Conservation (phyloP, 176 grass and related monocot genomes). For the Bothriochloa decipiens region DNA sequence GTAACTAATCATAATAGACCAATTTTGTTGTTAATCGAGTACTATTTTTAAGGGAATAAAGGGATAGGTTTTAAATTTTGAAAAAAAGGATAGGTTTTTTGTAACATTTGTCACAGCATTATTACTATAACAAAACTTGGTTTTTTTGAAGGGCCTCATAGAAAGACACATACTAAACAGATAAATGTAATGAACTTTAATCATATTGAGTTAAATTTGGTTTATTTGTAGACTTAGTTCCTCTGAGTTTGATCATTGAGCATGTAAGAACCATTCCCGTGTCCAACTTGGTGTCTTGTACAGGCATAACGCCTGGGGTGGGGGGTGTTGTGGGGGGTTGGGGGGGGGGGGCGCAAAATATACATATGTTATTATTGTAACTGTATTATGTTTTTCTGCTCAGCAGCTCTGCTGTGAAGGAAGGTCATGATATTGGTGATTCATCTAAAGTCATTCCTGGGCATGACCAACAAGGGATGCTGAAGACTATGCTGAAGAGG, state of each 20-base stretch:
- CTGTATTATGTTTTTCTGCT: conserved; percentile 33
- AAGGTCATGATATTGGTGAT: conserved; percentile 39
- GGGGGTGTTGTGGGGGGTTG: too few species aligned
- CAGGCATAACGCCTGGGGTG: too few species aligned
- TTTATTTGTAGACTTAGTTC: not conserved
- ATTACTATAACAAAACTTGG: conserved; percentile 2
- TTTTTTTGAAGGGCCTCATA: not conserved
- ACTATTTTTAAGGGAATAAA: not conserved
- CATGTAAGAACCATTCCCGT: not conserved
- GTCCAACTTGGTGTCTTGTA: not conserved
- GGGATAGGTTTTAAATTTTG: not conserved
- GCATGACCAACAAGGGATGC: conserved; percentile 75
- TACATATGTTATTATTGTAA: conserved; percentile 29
- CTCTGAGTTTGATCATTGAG: not conserved
- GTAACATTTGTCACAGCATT: not conserved
- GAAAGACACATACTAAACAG: not conserved
- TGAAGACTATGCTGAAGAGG: conserved; percentile 77
- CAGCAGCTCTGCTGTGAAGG: conserved; percentile 36
- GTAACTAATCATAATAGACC: conserved; percentile 14
- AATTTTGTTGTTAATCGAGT: not conserved
- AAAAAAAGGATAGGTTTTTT: not conserved
- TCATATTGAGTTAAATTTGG: not conserved
- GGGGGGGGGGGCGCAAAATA: too few species aligned
- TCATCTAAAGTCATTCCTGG: conserved; percentile 43
- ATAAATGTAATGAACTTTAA: not conserved